Conservation (phyloP, 1,284 basidiomycete species). For the Phlebopus sp. region DNA sequence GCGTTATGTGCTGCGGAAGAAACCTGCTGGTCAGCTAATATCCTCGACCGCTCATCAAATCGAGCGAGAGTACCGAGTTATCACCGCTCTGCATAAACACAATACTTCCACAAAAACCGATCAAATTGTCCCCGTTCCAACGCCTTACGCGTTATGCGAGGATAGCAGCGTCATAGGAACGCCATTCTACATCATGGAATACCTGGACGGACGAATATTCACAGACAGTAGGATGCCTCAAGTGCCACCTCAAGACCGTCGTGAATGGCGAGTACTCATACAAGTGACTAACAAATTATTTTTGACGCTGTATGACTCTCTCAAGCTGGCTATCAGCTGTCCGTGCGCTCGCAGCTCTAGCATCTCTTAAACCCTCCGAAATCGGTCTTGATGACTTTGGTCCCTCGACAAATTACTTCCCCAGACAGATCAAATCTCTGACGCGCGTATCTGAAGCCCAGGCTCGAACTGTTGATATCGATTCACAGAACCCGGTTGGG, state of each 20-base stretch:
- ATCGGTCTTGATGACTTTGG: conserved; percentile 81
- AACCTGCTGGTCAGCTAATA: conserved; percentile 85
- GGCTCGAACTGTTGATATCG: conserved; percentile 61
- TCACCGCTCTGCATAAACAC: conserved; percentile 72
- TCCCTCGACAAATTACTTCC: conserved; percentile 79
- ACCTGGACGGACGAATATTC: conserved; percentile 87
- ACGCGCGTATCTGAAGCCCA: conserved; percentile 74
- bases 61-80: conserved; percentile 86
- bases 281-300: neutral
- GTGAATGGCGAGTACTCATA: conserved; percentile 57
- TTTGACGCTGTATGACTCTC: conserved; percentile 1
- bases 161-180: conserved; percentile 82
- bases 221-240: conserved; percentile 77
- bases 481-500: conserved; percentile 58
- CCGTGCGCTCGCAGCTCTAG: conserved; percentile 70
- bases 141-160: conserved; percentile 80
- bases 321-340: conserved; percentile 77
- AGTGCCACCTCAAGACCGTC: conserved; percentile 56
- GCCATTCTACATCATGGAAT: conserved; percentile 93
- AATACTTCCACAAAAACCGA: conserved; percentile 57
- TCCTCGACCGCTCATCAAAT: conserved; percentile 92
- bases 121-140: conserved; percentile 78
- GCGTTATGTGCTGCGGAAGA: conserved; percentile 88
- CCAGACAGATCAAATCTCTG: conserved; percentile 88
- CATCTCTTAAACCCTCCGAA: conserved; percentile 62